Base-by-base conservation (phyloP, 805 yeast genomes). In the Kodamaea hsintzibuensis region DNA sequence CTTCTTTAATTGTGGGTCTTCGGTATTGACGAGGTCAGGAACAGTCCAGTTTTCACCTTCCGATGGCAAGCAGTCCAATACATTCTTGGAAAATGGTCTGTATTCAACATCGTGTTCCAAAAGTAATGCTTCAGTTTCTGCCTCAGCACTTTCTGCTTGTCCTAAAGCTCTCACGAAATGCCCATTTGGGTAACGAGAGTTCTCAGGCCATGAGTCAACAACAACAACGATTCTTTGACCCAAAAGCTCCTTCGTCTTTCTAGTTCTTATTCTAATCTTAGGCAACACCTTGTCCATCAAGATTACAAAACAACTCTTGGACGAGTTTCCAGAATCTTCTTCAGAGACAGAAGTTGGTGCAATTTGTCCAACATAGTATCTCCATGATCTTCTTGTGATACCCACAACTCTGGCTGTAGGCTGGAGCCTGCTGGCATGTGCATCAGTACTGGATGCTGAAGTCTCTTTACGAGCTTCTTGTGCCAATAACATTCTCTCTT, bases 391-490 rank as follows among this genome's bases (percentile, higher is more conserved):
- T 72, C 90, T 87, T 42, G 85, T 76, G 22, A 95, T 81, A 27
- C 96, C 96, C 10, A 95, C 98, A 37, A 95, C 88, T 60, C 84
- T 83, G 2, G 96, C 98, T 0, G 99, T 93, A n/a, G 98, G 99
- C 65, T 88, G 91, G 18, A 86, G 68, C 58, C 81, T 81, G 48
- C 67, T 68, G 46, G 68, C 70, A 9, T 72, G 68, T 18, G 68
- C 70, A 14, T 73, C 80, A 2, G 73, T 77, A 10, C 66, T 69
- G 30, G 78, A 70, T 8, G 63, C 60, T 2, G 71, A 61, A 37
- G 85, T 88, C 1, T 86, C 87, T 49, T 60, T 69, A 33, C 82
- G 76, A 0, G 97, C 97, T 58, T 90, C 93, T 59, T 87, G 88
- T 0, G 91, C 87, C 47, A 92, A 76, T 16, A 85, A 63, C 52